These are phyloP conservation scores for Prunus mongolica DNA, from an alignment of 306 rosid species.

Conservation along the genomic window DNA sequence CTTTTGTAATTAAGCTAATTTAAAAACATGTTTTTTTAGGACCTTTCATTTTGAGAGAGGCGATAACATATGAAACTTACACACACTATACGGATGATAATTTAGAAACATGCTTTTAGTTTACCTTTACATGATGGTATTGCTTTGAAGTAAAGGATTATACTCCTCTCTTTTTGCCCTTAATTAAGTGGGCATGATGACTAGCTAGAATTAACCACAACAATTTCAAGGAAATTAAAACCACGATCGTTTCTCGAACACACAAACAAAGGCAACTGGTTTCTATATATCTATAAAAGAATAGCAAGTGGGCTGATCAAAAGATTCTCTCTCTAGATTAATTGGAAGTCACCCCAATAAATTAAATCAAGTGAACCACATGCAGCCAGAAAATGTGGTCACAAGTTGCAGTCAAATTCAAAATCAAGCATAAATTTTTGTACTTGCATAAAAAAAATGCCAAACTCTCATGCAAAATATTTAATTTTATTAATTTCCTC, in stretches of 20 bases:
- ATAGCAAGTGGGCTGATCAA: conserved; percentile 11
- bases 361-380: conserved; percentile 23
- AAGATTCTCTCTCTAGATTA: conserved; percentile 36
- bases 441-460: background rate
- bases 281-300: background rate
- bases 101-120: too few species aligned
- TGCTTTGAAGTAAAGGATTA: too few species aligned
- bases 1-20: background rate
- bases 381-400: conserved; percentile 17
- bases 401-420: background rate
- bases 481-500: background rate
- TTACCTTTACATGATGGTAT: too few species aligned
- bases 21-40: background rate
- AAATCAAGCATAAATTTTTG: background rate
- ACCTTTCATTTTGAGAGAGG: too few species aligned
- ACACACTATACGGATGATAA: too few species aligned
- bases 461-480: background rate
- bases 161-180: background rate
- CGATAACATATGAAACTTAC: too few species aligned
- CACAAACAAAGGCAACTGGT: background rate
- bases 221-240: too few species aligned
- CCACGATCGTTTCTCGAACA: conserved; percentile 2
- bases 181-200: too few species aligned
- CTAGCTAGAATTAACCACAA: too few species aligned
- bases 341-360: conserved; percentile 17